Conservation (phyloP, 2,329 filamentous ascomycete species). For the Drechslerella coelobrocha region DNA sequence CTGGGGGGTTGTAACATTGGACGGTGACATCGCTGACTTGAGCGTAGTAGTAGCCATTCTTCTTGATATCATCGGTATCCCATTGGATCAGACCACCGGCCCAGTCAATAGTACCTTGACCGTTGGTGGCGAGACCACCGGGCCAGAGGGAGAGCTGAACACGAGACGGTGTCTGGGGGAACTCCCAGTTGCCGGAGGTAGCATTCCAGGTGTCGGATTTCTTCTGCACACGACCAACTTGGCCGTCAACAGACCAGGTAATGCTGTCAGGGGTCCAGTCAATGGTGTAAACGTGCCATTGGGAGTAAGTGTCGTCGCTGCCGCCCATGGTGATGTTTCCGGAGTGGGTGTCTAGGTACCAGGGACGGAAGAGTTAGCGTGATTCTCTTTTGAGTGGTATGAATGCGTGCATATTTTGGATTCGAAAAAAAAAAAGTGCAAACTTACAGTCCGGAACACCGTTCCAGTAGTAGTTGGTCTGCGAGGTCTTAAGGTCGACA, state of each 20-base stretch:
- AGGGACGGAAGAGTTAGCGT: constrained; percentile 12
- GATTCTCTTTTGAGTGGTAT: no score
- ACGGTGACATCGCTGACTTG: constrained; percentile 78
- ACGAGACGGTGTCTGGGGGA: constrained; percentile 87
- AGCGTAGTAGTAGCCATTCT: constrained; percentile 87
- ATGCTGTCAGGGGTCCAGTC: constrained; percentile 88
- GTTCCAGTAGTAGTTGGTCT: constrained; percentile 98
- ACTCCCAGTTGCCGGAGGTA: constrained; percentile 80
- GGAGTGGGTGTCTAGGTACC: constrained; percentile 71
- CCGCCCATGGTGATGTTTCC: constrained; percentile 68
- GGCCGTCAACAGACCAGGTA: constrained; percentile 85
- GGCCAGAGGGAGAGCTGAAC: constrained; percentile 97
- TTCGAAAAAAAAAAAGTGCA: constrained; percentile 6
- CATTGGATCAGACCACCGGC: constrained; percentile 90
- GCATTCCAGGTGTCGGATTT: constrained; percentile 84
- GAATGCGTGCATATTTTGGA: no score
- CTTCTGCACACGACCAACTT: constrained; percentile 75
- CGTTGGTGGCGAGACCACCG: constrained; percentile 79
- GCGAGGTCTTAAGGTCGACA: constrained; percentile 74
- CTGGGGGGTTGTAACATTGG: constrained; percentile 84
- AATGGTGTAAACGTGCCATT: constrained; percentile 90
- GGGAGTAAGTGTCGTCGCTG: constrained; percentile 72
- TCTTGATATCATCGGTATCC: constrained; percentile 79
- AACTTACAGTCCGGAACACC: constrained; percentile 85
- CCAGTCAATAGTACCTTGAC: constrained; percentile 85